Evolutionary conservation across 2,329 filamentous ascomycete species (phyloP).

Genomic region (Trichoderma atrobrunneum): DNA sequence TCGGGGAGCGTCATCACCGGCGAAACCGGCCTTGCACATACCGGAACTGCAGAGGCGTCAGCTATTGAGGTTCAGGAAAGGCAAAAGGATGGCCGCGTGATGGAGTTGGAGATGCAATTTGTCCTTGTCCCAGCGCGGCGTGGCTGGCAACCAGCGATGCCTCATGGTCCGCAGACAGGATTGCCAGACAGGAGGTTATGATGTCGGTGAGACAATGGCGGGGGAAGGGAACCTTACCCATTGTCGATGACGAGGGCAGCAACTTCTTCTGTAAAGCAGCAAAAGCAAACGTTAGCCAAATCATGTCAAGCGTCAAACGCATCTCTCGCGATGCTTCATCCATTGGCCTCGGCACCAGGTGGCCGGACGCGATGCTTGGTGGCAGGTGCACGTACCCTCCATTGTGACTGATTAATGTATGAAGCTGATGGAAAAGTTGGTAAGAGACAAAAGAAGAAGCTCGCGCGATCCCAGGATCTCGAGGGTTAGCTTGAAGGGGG

Average conservation of each 20-base stretch:
- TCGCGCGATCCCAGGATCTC: conserved; percentile 20
- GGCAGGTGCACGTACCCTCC: conserved; percentile 47
- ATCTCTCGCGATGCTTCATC: neutral
- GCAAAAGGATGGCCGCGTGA: neutral
- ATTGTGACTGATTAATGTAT: conserved; percentile 51
- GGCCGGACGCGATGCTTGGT: conserved; percentile 3
- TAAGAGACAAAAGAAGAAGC: conserved; percentile 17
- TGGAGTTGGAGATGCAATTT: neutral
- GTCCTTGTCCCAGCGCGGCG: neutral
- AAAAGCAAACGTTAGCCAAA: conserved; percentile 40
- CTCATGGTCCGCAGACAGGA: conserved; percentile 1
- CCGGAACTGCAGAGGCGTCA: conserved; percentile 70
- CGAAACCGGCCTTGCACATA: conserved; percentile 99
- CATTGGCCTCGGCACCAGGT: conserved; percentile 12
- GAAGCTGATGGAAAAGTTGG: conserved; percentile 29
- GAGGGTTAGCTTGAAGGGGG: conserved; percentile 6
- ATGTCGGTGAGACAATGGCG: conserved; percentile 37
- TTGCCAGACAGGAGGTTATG: conserved; percentile 20
- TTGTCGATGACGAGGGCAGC: conserved; percentile 99
- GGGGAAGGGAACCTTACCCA: conserved; percentile 76
- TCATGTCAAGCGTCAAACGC: conserved; percentile 15
- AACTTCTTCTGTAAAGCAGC: conserved; percentile 82
- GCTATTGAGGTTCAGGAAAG: neutral
- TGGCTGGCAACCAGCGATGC: conserved; percentile 6
- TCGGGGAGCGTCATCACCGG: conserved; percentile 99